Percentiles rank a stretch among this genome's conserved stretches.
Conservation (phyloP, 768 basidiomycete genomes). For the Calocybe cyanea region DNA sequence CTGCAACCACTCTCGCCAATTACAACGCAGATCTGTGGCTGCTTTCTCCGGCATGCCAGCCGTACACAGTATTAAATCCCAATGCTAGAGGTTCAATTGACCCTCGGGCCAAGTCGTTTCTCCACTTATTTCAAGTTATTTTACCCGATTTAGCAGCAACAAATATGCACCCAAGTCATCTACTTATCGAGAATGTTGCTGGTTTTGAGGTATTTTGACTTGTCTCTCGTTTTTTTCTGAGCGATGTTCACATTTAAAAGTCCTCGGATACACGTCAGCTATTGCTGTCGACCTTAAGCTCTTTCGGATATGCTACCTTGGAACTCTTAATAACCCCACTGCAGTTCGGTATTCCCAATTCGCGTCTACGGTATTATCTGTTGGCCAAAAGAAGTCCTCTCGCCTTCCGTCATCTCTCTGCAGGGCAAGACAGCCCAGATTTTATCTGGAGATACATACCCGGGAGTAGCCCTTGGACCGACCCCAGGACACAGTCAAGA, state of each 20-base stretch:
- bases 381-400: slow-evolving; percentile 55
- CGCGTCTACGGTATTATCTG: slow-evolving; percentile 75
- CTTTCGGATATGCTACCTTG: slow-evolving; percentile 50
- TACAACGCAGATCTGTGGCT: slow-evolving; percentile 67
- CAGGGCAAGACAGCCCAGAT: slow-evolving; percentile 10
- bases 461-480: slow-evolving; percentile 35
- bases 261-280: slow-evolving; percentile 58
- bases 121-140: slow-evolving; percentile 61
- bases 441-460: slow-evolving; percentile 54
- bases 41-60: slow-evolving; percentile 80
- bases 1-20: slow-evolving; percentile 39
- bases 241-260: slow-evolving; percentile 32
- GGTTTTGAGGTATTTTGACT: slow-evolving; percentile 66
- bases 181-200: slow-evolving; percentile 79
- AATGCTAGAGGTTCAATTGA: slow-evolving; percentile 66
- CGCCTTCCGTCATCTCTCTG: slow-evolving; percentile 27
- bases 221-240: neutral
- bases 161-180: slow-evolving; percentile 46
- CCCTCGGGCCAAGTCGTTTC: slow-evolving; percentile 72
- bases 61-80: slow-evolving; percentile 77
- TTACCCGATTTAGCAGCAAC: slow-evolving; percentile 52
- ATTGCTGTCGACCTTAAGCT: slow-evolving; percentile 48
- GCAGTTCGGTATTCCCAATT: slow-evolving; percentile 81
- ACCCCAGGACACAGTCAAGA: slow-evolving; percentile 27
- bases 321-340: slow-evolving; percentile 73